A percentile compares a stretch with the other conserved stretches of the same genome.
phyloP scores from a whole-genome alignment of 129 eudicot species.

The Flaveria robusta region DNA sequence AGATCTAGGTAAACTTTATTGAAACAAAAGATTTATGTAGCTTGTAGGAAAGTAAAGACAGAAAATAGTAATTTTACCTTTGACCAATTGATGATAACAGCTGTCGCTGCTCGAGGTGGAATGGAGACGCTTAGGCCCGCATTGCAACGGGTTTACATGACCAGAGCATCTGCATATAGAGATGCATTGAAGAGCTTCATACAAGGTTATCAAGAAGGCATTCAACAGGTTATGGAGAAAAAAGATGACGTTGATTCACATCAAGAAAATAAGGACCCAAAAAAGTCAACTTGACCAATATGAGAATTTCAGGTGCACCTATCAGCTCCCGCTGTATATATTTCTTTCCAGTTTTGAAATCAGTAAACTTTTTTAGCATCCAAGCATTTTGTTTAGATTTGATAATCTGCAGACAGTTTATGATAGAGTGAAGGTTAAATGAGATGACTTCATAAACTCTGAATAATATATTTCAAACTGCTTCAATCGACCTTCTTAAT shows the following conservation, averaged over 20 bases:
- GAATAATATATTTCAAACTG: too few relatives aligned
- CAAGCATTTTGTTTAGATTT: too few relatives aligned
- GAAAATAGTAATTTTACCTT: not conserved
- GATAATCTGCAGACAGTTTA: too few relatives aligned
- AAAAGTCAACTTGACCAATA: conserved; percentile 13
- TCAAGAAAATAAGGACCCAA: conserved; percentile 39
- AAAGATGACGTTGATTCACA: conserved; percentile 45
- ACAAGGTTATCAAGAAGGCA: conserved; percentile 85
- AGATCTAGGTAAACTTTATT: conserved; percentile 65
- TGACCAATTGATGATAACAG: conserved; percentile 31
- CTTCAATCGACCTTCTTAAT: too few relatives aligned
- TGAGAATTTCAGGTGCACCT: not conserved
- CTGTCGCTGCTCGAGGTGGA: conserved; percentile 90
- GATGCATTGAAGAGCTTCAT: conserved; percentile 81
- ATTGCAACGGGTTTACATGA: conserved; percentile 79
- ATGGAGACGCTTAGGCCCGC: conserved; percentile 93
- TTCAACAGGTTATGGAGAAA: conserved; percentile 73
- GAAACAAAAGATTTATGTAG: too few relatives aligned
- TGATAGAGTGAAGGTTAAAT: not conserved
- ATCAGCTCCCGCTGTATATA: too few relatives aligned
- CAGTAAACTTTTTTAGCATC: too few relatives aligned
- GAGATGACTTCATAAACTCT: too few relatives aligned
- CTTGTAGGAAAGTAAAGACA: not conserved
- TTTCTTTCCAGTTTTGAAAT: too few relatives aligned
- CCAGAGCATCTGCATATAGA: conserved; percentile 77